Conservation (phyloP, 139 green algal species). For the Chlamydomonas incerta region DNA sequence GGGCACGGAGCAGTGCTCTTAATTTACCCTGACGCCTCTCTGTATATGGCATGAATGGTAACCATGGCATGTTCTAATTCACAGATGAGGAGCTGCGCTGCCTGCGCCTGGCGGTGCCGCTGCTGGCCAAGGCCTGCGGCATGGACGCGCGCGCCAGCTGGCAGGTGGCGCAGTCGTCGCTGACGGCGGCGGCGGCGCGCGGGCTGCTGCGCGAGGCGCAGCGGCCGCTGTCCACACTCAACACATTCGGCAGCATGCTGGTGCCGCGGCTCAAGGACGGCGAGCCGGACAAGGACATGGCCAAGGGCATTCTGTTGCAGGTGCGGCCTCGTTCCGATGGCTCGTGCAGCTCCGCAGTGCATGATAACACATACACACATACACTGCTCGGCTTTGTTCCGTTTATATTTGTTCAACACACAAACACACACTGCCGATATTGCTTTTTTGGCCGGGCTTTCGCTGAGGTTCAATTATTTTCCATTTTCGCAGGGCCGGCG, state of each 20-base stretch:
- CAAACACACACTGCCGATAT: too few species aligned
- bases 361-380: too few species aligned
- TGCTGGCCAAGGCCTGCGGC: constrained; percentile 67
- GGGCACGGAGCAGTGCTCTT: too few species aligned
- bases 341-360: too few species aligned
- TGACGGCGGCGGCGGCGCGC: constrained; percentile 48
- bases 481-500: constrained; percentile 71
- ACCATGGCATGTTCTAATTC: too few species aligned
- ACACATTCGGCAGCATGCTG: constrained; percentile 70
- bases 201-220: constrained; percentile 64
- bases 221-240: constrained; percentile 69
- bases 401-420: too few species aligned
- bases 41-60: too few species aligned
- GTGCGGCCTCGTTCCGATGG: not conserved
- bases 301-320: constrained; percentile 65
- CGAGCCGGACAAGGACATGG: constrained; percentile 73
- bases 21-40: too few species aligned
- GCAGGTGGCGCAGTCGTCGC: constrained; percentile 38
- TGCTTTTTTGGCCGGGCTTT: too few species aligned
- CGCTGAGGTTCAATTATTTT: too few species aligned
- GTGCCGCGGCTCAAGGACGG: constrained; percentile 60
- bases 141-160: constrained; percentile 70
- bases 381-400: too few species aligned
- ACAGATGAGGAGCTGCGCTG: constrained; percentile 53
- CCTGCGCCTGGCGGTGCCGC: constrained; percentile 59